A percentile compares a stretch with the other conserved stretches of the same genome.
phyloP scores from a whole-genome alignment of 2,329 filamentous ascomycete genomes.

The Neofusicoccum parvum region DNA sequence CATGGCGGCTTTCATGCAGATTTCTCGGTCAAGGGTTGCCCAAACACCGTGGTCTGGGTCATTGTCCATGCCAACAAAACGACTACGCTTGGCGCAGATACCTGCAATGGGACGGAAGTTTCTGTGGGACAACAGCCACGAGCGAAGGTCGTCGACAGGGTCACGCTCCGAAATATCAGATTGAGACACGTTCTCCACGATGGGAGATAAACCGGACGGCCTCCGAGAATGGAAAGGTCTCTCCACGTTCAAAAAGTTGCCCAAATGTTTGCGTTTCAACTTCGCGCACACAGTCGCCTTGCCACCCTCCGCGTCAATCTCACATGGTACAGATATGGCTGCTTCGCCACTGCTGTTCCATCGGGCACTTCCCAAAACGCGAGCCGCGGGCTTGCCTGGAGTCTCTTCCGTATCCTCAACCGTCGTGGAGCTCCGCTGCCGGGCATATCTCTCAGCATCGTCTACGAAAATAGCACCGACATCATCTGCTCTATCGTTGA shows the following conservation, averaged over 20 bases:
- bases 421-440: conserved; percentile 48
- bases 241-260: conserved; percentile 41
- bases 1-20: conserved; percentile 43
- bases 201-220: conserved; percentile 27
- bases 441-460: conserved; percentile 48
- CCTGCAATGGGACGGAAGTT: conserved; percentile 51
- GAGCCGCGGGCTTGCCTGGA: conserved; percentile 33
- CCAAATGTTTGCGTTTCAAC: conserved; percentile 46
- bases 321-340: conserved; percentile 29
- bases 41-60: conserved; percentile 46
- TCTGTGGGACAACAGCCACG: conserved; percentile 49
- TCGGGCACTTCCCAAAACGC: conserved; percentile 37
- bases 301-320: conserved; percentile 27
- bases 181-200: conserved; percentile 26
- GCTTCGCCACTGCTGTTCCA: conserved; percentile 39
- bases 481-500: conserved; percentile 35
- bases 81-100: conserved; percentile 48
- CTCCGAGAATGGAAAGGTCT: conserved; percentile 24
- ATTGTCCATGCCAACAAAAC: conserved; percentile 53
- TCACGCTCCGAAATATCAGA: conserved; percentile 19
- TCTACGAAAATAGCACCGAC: conserved; percentile 51
- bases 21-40: conserved; percentile 52
- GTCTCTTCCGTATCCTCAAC: conserved; percentile 44
- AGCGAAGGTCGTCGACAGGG: conserved; percentile 33
- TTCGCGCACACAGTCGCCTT: conserved; percentile 27